Conservation (phyloP, 2,329 filamentous ascomycete genomes). For the Aspergillus piperis region DNA sequence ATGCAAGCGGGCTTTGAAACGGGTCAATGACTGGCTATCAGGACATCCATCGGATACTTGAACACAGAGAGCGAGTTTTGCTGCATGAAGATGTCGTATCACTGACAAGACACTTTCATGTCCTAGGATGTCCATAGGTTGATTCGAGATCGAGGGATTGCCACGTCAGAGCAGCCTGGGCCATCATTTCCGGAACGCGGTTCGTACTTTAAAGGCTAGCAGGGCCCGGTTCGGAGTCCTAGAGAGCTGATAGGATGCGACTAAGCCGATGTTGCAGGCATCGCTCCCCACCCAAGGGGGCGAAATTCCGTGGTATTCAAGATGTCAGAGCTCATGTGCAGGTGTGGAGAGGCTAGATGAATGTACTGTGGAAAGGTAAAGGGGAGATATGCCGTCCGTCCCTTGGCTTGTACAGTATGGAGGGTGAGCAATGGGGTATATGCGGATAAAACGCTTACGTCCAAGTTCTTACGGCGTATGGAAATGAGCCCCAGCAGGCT, state of each 20-base stretch:
- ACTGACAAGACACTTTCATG: conserved; percentile 18
- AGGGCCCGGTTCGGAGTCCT: conserved; percentile 9
- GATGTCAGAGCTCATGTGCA: conserved; percentile 1
- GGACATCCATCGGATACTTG: conserved; percentile 8
- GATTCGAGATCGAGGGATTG: conserved; percentile 24
- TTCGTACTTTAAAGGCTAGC: conserved; percentile 11
- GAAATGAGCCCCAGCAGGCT: not conserved
- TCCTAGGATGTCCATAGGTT: conserved; percentile 13
- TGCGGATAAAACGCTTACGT: not conserved
- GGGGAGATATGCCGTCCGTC: not conserved
- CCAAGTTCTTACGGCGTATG: not conserved
- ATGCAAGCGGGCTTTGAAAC: not conserved
- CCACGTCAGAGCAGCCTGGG: conserved; percentile 36
- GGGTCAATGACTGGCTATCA: not conserved
- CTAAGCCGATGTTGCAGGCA: conserved; percentile 10
- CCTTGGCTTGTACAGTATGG: not conserved
- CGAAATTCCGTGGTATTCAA: conserved; percentile 5
- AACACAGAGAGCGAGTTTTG: conserved; percentile 10
- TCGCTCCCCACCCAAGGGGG: conserved; percentile 8
- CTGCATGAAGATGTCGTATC: conserved; percentile 11
- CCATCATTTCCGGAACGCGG: conserved; percentile 13
- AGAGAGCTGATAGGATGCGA: conserved; percentile 18
- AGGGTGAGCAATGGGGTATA: not conserved
- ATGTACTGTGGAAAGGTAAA: not conserved
- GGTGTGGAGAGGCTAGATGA: not conserved